Conservation (phyloP, 2,329 filamentous ascomycete species). For the Lasiodiplodia citricola region DNA sequence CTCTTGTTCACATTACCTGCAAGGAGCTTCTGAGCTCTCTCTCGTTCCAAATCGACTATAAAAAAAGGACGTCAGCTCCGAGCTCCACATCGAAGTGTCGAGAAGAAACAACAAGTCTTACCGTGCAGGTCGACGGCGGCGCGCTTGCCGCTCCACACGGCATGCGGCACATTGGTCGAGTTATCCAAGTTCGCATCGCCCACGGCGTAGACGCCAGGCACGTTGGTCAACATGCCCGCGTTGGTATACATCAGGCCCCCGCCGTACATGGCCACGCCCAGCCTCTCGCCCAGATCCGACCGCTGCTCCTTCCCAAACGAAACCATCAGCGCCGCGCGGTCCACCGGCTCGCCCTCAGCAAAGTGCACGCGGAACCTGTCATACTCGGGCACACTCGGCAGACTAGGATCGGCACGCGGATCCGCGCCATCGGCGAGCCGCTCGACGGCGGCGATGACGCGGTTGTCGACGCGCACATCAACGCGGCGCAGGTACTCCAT, state of each 20-base stretch:
- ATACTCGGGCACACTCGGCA: background rate
- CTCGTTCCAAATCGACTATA: background rate
- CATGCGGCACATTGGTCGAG: conserved; percentile 18
- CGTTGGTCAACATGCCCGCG: conserved; percentile 7
- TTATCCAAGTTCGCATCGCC: conserved; percentile 14
- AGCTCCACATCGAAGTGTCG: background rate
- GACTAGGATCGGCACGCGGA: background rate
- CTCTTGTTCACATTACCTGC: background rate
- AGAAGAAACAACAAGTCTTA: background rate
- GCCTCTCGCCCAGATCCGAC: background rate
- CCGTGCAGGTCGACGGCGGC: conserved; percentile 13
- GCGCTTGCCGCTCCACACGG: conserved; percentile 13
- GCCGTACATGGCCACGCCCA: conserved; percentile 10
- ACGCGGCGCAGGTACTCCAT: background rate
- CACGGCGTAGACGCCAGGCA: conserved; percentile 16
- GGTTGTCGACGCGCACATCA: conserved; percentile 1
- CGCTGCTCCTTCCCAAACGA: conserved; percentile 16
- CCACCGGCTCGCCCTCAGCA: conserved; percentile 1
- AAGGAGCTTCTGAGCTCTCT: background rate
- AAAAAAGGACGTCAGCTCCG: background rate
- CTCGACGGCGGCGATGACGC: background rate
- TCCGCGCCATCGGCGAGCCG: conserved; percentile 3
- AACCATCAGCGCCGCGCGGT: background rate
- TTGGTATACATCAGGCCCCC: conserved; percentile 1
- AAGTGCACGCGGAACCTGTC: conserved; percentile 1